phyloP scores from a whole-genome alignment of 352 stramenopile genomes.

The Pythium aristosporum region DNA sequence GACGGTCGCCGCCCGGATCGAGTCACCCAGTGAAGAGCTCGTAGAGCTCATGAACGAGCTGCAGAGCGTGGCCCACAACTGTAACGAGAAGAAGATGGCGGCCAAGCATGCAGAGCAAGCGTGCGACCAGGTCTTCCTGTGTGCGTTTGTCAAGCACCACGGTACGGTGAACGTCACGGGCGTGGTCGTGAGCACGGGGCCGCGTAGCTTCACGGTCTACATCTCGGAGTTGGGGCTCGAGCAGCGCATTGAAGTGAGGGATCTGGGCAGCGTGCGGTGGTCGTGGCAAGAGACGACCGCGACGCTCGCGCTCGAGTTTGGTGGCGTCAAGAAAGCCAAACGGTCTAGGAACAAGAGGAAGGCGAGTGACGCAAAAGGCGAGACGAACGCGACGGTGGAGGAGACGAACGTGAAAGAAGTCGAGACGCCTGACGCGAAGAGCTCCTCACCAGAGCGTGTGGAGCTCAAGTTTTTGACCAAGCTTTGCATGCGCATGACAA shows the following conservation, averaged over 20 bases:
- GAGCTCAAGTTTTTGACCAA: conserved; percentile 65
- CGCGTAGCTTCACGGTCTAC: conserved; percentile 79
- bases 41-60: conserved; percentile 37
- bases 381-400: conserved; percentile 9
- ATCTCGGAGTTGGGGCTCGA: conserved; percentile 74
- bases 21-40: conserved; percentile 21
- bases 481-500: conserved; percentile 58
- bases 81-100: conserved; percentile 86
- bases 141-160: conserved; percentile 68
- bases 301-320: conserved; percentile 44
- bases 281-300: conserved; percentile 53
- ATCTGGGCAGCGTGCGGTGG: conserved; percentile 36
- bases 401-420: conserved; percentile 2
- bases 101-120: conserved; percentile 80
- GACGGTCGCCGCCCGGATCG: conserved; percentile 7
- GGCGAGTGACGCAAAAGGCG: neutral
- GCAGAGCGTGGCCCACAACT: conserved; percentile 63
- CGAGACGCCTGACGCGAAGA: too few species aligned
- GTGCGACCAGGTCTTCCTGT: conserved; percentile 80
- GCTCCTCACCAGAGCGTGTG: conserved; percentile 21
- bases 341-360: conserved; percentile 18
- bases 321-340: conserved; percentile 15
- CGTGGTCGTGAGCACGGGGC: conserved; percentile 68
- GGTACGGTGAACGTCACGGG: conserved; percentile 60
- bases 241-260: conserved; percentile 56